Percentiles rank a stretch among this genome's conserved stretches.
phyloP scores from a whole-genome alignment of 2,329 filamentous ascomycete genomes.

The Cytospora paraplurivora region DNA sequence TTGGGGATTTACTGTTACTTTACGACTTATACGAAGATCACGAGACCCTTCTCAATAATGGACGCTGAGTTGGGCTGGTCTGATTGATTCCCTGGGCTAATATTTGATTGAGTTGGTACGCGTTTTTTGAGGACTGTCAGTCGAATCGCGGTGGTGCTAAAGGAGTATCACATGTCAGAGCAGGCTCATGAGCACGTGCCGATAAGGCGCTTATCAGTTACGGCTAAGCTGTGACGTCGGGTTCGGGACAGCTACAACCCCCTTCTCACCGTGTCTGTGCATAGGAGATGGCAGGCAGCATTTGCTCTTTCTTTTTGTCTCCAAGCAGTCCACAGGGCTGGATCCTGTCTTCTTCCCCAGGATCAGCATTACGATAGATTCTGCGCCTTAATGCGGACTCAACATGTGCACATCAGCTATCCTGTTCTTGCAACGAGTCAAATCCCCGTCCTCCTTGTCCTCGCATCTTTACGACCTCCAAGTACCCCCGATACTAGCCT shows the following conservation, averaged over 20 bases:
- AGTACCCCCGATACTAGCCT: background rate
- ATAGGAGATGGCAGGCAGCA: background rate
- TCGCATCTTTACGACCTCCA: background rate
- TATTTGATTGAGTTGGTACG: background rate
- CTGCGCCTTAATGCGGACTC: background rate
- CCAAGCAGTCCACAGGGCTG: background rate
- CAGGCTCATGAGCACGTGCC: background rate
- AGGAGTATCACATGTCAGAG: background rate
- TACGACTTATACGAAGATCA: background rate
- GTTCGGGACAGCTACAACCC: background rate
- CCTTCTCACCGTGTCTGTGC: background rate
- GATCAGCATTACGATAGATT: background rate
- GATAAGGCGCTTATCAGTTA: background rate
- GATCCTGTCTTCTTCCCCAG: background rate
- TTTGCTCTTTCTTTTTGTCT: background rate
- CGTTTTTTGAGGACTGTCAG: background rate
- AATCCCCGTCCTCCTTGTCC: background rate
- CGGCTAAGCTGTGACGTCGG: background rate
- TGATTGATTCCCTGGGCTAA: background rate
- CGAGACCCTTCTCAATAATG: background rate
- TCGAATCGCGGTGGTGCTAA: background rate
- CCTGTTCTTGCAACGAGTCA: background rate
- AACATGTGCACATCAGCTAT: constrained; percentile 16
- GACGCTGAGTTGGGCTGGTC: background rate
- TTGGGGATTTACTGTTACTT: background rate